Evolutionary conservation across 805 yeast genomes (phyloP).

Genomic region (Danielia reshetovae): DNA sequence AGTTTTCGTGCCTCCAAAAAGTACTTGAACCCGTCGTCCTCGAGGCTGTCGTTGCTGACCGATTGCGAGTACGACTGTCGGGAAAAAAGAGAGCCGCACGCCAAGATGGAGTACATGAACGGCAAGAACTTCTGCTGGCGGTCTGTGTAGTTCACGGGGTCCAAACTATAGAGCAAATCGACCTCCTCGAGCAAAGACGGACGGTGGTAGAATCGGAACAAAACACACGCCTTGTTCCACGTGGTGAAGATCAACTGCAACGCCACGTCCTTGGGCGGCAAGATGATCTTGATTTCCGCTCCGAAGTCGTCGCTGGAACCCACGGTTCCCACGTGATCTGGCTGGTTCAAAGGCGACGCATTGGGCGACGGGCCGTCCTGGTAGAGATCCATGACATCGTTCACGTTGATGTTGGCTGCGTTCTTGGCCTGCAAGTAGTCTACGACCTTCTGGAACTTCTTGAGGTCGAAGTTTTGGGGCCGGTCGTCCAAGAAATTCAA

Average conservation of each 20-base stretch:
- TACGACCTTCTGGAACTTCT: conserved; percentile 28
- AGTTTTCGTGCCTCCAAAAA: conserved; percentile 77
- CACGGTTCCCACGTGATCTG: conserved; percentile 13
- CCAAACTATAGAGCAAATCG: conserved; percentile 71
- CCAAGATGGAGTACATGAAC: conserved; percentile 78
- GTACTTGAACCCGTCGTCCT: conserved; percentile 76
- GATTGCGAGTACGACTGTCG: conserved; percentile 23
- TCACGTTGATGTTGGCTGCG: conserved; percentile 16
- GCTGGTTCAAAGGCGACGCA: conserved; percentile 6
- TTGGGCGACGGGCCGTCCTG: conserved; percentile 24
- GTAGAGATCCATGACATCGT: conserved; percentile 28
- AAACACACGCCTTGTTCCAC: conserved; percentile 83
- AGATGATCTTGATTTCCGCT: conserved; percentile 56
- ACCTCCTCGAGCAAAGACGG: conserved; percentile 74
- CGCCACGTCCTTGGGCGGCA: conserved; percentile 76
- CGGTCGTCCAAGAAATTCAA: conserved; percentile 32
- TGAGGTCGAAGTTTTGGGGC: conserved; percentile 27
- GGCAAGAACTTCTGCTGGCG: conserved; percentile 75
- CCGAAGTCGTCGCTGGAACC: conserved; percentile 24
- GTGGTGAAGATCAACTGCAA: conserved; percentile 66
- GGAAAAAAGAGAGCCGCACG: conserved; percentile 78
- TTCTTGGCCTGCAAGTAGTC: conserved; percentile 18
- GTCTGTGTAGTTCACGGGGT: conserved; percentile 67
- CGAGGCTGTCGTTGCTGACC: conserved; percentile 36
- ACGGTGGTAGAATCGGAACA: conserved; percentile 81